A percentile compares a stretch with the other conserved stretches of the same genome.
These are phyloP conservation scores for Rhododendron ovatum DNA, from an alignment of 148 eudicot genomes.

Conservation along the genomic window DNA sequence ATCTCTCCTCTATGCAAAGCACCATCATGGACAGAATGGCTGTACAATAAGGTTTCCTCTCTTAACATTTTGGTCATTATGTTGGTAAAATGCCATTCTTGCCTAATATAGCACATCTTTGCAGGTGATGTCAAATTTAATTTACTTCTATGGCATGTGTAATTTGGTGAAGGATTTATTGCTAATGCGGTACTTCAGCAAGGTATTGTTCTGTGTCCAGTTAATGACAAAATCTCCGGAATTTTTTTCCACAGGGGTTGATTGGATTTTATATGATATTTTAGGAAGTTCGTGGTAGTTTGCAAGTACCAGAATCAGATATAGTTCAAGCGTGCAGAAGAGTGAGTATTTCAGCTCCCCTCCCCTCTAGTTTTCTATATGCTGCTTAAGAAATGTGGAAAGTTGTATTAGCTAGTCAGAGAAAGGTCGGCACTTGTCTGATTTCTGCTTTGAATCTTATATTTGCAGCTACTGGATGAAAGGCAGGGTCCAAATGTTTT, in stretches of 20 bases:
- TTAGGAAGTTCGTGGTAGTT: constrained; percentile 73
- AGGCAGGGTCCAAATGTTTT: constrained; percentile 66
- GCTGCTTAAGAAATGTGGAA: not conserved
- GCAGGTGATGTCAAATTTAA: constrained; percentile 78
- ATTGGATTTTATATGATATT: constrained; percentile 12
- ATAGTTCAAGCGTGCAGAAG: constrained; percentile 68
- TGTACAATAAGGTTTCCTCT: constrained; percentile 74
- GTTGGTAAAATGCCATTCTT: constrained; percentile 12
- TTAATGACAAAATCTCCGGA: not conserved
- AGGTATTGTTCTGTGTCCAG: constrained; percentile 41
- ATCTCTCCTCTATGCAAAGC: constrained; percentile 94
- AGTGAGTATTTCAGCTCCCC: constrained; percentile 39
- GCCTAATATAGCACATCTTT: constrained; percentile 14
- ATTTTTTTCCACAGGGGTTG: not conserved
- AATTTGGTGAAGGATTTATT: constrained; percentile 73
- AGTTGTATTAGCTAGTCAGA: not conserved
- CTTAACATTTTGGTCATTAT: constrained; percentile 16
- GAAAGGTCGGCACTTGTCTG: not conserved
- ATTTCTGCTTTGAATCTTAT: constrained; percentile 4
- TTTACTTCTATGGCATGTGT: constrained; percentile 91
- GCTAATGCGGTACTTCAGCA: constrained; percentile 86
- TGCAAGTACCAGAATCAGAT: constrained; percentile 70
- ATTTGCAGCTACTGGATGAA: constrained; percentile 71
- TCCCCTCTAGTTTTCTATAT: not conserved
- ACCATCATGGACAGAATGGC: constrained; percentile 98